phyloP scores from a whole-genome alignment of 2,329 filamentous ascomycete genomes.

The Trichophyton equinum region DNA sequence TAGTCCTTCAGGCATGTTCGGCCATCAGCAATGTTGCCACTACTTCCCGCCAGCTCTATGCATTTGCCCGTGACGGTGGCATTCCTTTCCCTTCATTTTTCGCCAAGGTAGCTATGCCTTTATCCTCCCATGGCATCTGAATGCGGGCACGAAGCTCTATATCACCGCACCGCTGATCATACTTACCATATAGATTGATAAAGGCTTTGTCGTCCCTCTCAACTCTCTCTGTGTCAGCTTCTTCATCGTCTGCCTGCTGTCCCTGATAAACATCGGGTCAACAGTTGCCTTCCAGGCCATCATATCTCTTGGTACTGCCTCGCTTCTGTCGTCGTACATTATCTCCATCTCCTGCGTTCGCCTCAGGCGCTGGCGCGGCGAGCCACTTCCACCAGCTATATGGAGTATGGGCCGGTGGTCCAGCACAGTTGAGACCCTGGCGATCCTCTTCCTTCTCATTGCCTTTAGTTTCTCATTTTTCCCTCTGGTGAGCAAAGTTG shows the following conservation, averaged over 20 bases:
- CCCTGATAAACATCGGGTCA: slow-evolving; percentile 41
- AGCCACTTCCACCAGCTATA: slow-evolving; percentile 32
- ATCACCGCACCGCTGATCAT: background rate
- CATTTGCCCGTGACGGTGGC: slow-evolving; percentile 27
- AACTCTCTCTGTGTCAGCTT: slow-evolving; percentile 19
- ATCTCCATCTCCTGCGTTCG: slow-evolving; percentile 36
- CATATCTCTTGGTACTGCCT: slow-evolving; percentile 27
- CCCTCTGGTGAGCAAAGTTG: slow-evolving; percentile 7
- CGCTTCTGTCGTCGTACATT: slow-evolving; percentile 31
- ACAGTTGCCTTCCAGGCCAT: slow-evolving; percentile 32
- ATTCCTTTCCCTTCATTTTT: slow-evolving; percentile 22
- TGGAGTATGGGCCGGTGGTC: slow-evolving; percentile 36
- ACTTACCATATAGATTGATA: slow-evolving; percentile 6
- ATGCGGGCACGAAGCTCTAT: background rate
- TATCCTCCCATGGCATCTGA: too few species aligned
- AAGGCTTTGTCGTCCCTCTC: slow-evolving; percentile 16
- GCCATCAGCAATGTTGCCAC: slow-evolving; percentile 24
- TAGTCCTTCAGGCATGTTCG: slow-evolving; percentile 21
- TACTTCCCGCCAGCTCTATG: slow-evolving; percentile 22
- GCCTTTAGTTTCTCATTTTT: slow-evolving; percentile 13
- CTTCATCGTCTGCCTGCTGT: slow-evolving; percentile 25
- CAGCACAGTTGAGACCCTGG: slow-evolving; percentile 11
- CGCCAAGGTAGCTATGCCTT: slow-evolving; percentile 1
- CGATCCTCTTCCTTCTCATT: slow-evolving; percentile 10
- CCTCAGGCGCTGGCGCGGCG: slow-evolving; percentile 31